Percentiles rank a stretch among this genome's conserved stretches.
These are phyloP conservation scores for Glebionis coronaria DNA, from an alignment of 129 eudicot genomes.

Conservation along the genomic window DNA sequence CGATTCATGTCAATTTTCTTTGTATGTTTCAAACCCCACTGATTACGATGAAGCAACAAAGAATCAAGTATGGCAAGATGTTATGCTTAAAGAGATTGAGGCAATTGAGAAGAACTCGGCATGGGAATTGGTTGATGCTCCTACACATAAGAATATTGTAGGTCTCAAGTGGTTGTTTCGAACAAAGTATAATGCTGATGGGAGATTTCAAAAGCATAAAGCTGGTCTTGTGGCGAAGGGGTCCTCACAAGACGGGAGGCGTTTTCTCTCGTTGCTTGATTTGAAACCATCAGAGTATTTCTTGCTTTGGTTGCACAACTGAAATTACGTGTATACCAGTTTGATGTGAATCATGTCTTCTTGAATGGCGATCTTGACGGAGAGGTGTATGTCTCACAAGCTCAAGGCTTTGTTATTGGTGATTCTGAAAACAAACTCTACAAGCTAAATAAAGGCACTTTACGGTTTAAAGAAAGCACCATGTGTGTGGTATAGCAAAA, in stretches of 20 bases:
- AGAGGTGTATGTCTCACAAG: conserved; percentile 23
- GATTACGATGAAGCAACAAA: too few species aligned
- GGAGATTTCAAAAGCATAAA: background rate
- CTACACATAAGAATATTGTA: background rate
- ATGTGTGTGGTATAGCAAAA: too few species aligned
- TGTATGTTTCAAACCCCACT: too few species aligned
- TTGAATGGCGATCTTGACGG: conserved; percentile 20
- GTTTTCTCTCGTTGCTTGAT: conserved; percentile 4
- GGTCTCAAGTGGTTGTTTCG: background rate
- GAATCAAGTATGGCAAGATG: too few species aligned
- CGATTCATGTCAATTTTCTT: too few species aligned
- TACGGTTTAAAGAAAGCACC: too few species aligned
- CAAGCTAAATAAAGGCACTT: too few species aligned
- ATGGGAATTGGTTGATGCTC: background rate
- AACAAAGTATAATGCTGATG: background rate
- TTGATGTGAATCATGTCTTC: conserved; percentile 20
- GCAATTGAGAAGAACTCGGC: background rate
- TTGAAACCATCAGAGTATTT: background rate
- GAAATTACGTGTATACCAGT: conserved; percentile 13
- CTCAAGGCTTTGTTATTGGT: background rate
- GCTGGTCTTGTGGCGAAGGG: background rate
- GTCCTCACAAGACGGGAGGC: conserved; percentile 1
- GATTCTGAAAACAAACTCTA: too few species aligned
- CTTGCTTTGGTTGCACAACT: conserved; percentile 21
- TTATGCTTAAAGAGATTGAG: background rate